A percentile compares a stretch with the other conserved stretches of the same genome.
Evolutionary conservation across 108 stramenopile species (phyloP).

Genomic region (Discostella stelligeroides): DNA sequence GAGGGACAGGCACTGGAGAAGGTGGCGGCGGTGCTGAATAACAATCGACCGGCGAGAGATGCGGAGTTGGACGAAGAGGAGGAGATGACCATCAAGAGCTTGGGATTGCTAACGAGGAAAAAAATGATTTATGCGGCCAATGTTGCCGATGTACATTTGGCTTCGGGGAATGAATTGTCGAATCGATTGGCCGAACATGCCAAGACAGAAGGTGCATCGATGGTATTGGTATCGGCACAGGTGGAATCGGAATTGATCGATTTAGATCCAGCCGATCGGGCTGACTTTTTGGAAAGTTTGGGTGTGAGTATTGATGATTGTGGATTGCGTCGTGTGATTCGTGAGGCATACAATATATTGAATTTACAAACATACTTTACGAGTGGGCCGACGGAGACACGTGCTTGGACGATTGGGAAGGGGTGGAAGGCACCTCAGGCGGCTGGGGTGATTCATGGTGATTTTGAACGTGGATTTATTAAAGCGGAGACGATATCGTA

Average conservation of each 20-base stretch:
- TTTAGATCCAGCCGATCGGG: slow-evolving; percentile 73
- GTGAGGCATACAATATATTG: slow-evolving; percentile 88
- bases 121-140: slow-evolving; percentile 98
- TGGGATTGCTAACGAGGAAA: slow-evolving; percentile 91
- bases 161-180: slow-evolving; percentile 90
- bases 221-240: slow-evolving; percentile 96
- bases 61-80: slow-evolving; percentile 87
- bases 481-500: slow-evolving; percentile 96
- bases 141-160: slow-evolving; percentile 95
- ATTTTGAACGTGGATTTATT: slow-evolving; percentile 98
- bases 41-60: slow-evolving; percentile 82
- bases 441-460: slow-evolving; percentile 98
- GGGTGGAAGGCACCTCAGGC: slow-evolving; percentile 97
- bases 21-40: slow-evolving; percentile 67
- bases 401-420: slow-evolving; percentile 96
- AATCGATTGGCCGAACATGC: slow-evolving; percentile 74
- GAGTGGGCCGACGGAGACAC: slow-evolving; percentile 92
- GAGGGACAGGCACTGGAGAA: slow-evolving; percentile 91
- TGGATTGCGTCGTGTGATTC: slow-evolving; percentile 90
- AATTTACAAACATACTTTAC: slow-evolving; percentile 97
- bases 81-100: slow-evolving; percentile 67
- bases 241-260: slow-evolving; percentile 96
- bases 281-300: slow-evolving; percentile 90
- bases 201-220: slow-evolving; percentile 80
- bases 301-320: slow-evolving; percentile 86